phyloP scores from a whole-genome alignment of 2,329 filamentous ascomycete species.

The Tolypocladium amazonense region DNA sequence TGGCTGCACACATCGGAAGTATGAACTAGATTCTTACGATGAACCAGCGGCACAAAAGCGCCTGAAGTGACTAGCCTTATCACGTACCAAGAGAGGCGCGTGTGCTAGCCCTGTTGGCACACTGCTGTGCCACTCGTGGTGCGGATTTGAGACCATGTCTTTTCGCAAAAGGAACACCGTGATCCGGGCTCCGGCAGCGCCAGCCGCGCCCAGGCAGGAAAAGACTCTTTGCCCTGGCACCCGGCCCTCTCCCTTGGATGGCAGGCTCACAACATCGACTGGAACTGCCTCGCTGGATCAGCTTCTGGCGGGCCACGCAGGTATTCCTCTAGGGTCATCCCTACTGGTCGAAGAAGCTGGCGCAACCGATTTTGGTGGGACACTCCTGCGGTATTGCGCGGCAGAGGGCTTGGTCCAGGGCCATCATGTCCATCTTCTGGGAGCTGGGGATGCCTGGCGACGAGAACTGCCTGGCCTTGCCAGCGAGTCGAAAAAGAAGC shows the following conservation, averaged over 20 bases:
- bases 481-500: conserved; percentile 26
- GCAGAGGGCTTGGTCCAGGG: conserved; percentile 89
- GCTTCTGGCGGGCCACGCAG: conserved; percentile 76
- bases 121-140: neutral
- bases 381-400: conserved; percentile 77
- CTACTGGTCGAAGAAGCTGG: conserved; percentile 79
- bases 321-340: conserved; percentile 70
- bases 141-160: conserved; percentile 32
- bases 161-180: conserved; percentile 48
- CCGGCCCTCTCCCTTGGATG: conserved; percentile 80
- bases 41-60: neutral
- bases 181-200: conserved; percentile 23
- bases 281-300: conserved; percentile 79
- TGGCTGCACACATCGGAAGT: neutral
- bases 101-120: neutral
- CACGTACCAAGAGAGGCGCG: neutral
- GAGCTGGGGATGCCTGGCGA: conserved; percentile 69
- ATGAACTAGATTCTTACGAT: neutral
- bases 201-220: conserved; percentile 16
- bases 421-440: conserved; percentile 78
- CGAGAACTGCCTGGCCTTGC: conserved; percentile 70
- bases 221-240: conserved; percentile 38
- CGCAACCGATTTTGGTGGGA: conserved; percentile 86
- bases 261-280: conserved; percentile 80
- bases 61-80: neutral